phyloP scores from a whole-genome alignment of 192 early-diverging fungal species.

The Coemansia sp. region DNA sequence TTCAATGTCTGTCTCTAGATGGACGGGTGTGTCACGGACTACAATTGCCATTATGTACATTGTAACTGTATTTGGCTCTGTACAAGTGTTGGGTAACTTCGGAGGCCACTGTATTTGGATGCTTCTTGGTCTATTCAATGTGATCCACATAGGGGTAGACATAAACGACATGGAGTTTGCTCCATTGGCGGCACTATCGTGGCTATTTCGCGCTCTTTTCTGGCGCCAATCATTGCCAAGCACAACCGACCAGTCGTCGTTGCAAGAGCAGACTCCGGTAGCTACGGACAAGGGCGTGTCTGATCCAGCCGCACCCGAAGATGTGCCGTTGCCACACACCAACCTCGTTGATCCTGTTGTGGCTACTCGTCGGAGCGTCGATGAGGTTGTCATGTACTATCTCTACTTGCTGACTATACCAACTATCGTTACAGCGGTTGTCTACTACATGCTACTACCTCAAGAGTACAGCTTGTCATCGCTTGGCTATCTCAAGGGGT shows the following conservation, averaged over 20 bases:
- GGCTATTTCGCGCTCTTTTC: too few species aligned
- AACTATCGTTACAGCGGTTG: neutral
- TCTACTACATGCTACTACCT: too few species aligned
- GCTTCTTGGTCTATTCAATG: neutral
- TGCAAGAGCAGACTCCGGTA: too few species aligned
- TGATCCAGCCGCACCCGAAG: too few species aligned
- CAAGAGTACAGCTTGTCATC: neutral
- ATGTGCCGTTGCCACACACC: neutral
- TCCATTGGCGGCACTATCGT: too few species aligned
- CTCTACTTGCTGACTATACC: slow-evolving; percentile 1
- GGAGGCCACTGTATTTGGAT: neutral
- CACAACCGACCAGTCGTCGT: too few species aligned
- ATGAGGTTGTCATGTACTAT: slow-evolving; percentile 4
- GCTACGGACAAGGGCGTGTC: too few species aligned
- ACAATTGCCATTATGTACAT: neutral
- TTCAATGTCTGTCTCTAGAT: neutral
- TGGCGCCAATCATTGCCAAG: too few species aligned
- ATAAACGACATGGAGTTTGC: neutral
- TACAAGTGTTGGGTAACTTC: neutral
- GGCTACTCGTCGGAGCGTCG: slow-evolving; percentile 8
- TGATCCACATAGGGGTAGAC: neutral
- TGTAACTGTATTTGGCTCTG: neutral
- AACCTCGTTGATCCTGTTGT: slow-evolving; percentile 1
- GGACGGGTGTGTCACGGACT: neutral
- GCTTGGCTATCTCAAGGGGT: neutral